These are phyloP conservation scores for Phaffomyces opuntiae DNA, from an alignment of 805 yeast genomes.

Conservation along the genomic window DNA sequence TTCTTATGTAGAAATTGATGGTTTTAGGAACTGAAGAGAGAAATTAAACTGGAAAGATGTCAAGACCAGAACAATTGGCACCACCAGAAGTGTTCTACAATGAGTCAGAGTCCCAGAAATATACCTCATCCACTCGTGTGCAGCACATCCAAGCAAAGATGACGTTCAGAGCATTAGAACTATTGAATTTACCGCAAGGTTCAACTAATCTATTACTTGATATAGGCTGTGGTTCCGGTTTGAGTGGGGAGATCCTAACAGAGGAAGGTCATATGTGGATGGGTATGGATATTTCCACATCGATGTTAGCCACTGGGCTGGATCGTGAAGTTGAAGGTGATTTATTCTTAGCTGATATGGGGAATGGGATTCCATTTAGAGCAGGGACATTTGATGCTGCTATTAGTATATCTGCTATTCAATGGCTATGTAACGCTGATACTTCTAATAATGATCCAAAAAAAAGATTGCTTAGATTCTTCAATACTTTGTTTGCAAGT, in stretches of 20 bases:
- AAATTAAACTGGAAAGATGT: constrained; percentile 41
- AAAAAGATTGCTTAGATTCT: constrained; percentile 70
- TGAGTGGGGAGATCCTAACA: constrained; percentile 86
- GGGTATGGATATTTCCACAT: constrained; percentile 94
- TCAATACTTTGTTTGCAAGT: constrained; percentile 80
- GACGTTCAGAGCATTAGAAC: constrained; percentile 90
- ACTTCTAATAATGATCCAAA: constrained; percentile 76
- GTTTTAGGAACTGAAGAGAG: too few relatives aligned
- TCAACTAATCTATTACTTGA: constrained; percentile 65
- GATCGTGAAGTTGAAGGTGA: constrained; percentile 94
- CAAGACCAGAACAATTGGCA: constrained; percentile 93
- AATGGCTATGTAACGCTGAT: constrained; percentile 98
- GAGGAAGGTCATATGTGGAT: constrained; percentile 94
- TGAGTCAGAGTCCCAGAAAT: constrained; percentile 83
- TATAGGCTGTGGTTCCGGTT: constrained; percentile 96
- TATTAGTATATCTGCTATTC: constrained; percentile 88
- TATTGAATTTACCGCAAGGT: constrained; percentile 61
- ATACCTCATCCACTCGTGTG: constrained; percentile 90
- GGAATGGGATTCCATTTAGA: constrained; percentile 88
- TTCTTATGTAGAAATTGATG: too few relatives aligned
- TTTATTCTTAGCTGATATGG: constrained; percentile 85
- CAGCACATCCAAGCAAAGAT: constrained; percentile 97
- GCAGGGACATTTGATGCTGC: constrained; percentile 98
- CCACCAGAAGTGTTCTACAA: constrained; percentile 95
- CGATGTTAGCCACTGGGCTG: constrained; percentile 91